Evolutionary conservation across 2,329 filamentous ascomycete genomes (phyloP), one percentile per base, ranked within the genome.

Genomic region (Bisporella sp.): DNA sequence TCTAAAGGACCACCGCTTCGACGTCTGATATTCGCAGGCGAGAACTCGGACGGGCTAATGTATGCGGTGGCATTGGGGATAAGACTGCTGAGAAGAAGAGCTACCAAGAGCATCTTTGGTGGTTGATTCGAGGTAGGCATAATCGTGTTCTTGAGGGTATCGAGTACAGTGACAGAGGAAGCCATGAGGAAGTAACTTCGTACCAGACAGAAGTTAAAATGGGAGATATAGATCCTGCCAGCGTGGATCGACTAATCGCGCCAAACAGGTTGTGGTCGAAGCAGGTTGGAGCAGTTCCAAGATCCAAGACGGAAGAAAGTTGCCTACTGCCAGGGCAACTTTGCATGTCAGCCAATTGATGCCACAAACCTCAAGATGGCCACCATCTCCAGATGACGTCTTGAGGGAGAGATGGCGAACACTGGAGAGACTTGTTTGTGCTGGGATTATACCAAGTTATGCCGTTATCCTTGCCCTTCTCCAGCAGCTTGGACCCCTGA

Each of bases 1-100:
- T 57, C 46, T 8, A 44, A 44, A 5, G 51, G 51, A 32, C 48
- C 28, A 31, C 42, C 42, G 12, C 41, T 45, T 21, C 41, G 41
- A 2, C 31, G 47, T 31, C 33, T 45, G n/a, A 41, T 39, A 31
- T 45, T 37, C 4, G 33, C 37, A 13, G 37, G 31, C 9, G 33
- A 30, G n/a, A 47, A 30, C n/a, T 47, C 35, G 12, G 12, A 47
- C n/a, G 33, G n/a, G 28, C 7, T 30, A 4, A n/a, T 5, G 28
- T n/a, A 29, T 4, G 45, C n/a, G 6, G 45, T 9, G 9, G 21
- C 28, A 7, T 11, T 21, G 6, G 37, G 21, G 4, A 47, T 13
- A n/a, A 33, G 21, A 31, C 9, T n/a, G 37, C n/a, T 5, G 35
- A 47, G 33, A 7, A 39, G 13, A 9, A 41, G 6, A 45, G 29